These are phyloP conservation scores for Rhodotorula sp. DNA, from an alignment of 1,284 basidiomycete genomes.

Conservation along the genomic window DNA sequence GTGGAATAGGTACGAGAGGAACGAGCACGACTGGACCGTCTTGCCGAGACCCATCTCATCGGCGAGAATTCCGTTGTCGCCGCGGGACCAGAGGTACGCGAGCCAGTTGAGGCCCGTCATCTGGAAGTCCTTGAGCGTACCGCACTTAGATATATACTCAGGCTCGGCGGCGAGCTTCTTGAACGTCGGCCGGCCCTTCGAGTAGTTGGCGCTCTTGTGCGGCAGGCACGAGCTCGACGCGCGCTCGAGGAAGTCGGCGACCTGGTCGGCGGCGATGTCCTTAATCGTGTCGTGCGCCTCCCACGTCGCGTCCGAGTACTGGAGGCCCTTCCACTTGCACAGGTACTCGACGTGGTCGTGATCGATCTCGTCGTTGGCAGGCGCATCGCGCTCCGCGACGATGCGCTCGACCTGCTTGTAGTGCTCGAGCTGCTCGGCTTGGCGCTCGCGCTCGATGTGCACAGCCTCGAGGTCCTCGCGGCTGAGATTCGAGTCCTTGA, in stretches of 20 bases:
- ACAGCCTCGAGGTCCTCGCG: conserved; percentile 83
- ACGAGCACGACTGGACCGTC: conserved; percentile 93
- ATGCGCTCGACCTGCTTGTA: conserved; percentile 92
- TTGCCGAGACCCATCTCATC: conserved; percentile 99
- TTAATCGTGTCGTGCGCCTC: conserved; percentile 60
- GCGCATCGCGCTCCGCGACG: conserved; percentile 72
- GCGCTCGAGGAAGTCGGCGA: conserved; percentile 75
- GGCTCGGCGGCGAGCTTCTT: conserved; percentile 87
- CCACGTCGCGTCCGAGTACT: conserved; percentile 97
- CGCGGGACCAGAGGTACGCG: conserved; percentile 90
- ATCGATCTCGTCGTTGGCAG: conserved; percentile 59
- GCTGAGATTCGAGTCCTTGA: conserved; percentile 67
- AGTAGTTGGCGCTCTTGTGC: conserved; percentile 74
- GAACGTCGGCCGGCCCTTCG: conserved; percentile 73
- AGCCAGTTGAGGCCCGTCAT: conserved; percentile 98
- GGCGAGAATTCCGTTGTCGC: conserved; percentile 94
- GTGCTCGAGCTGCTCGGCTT: conserved; percentile 83
- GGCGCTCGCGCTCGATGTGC: conserved; percentile 79
- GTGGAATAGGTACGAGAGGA: conserved; percentile 94
- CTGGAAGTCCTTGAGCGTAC: conserved; percentile 95
- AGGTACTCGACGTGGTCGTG: conserved; percentile 73
- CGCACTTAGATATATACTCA: conserved; percentile 74
- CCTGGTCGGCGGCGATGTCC: conserved; percentile 58
- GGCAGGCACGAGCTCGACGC: conserved; percentile 80
- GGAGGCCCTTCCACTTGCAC: conserved; percentile 94